Conservation (phyloP, 2,329 filamentous ascomycete species). For the Polytolypa hystricis region DNA sequence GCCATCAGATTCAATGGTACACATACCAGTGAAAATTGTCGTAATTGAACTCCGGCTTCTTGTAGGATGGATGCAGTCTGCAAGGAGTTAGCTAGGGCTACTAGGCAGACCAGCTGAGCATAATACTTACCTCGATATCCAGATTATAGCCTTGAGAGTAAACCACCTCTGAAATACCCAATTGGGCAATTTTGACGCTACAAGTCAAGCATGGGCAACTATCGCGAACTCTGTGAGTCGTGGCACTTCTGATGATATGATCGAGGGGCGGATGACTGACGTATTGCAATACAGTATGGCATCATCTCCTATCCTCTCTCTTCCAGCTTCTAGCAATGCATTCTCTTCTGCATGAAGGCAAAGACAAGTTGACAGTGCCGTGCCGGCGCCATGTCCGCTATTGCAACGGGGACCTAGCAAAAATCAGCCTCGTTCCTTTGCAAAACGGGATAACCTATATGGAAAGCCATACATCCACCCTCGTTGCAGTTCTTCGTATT, state of each 20-base stretch:
- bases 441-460: constrained; percentile 6
- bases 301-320: constrained; percentile 75
- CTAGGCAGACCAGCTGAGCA: background rate
- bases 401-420: constrained; percentile 60
- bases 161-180: constrained; percentile 90
- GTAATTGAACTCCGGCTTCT: constrained; percentile 69
- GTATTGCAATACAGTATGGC: constrained; percentile 88
- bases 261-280: no score
- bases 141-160: constrained; percentile 92
- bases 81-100: constrained; percentile 9
- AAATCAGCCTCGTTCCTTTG: background rate
- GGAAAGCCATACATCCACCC: constrained; percentile 74
- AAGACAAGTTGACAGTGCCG: constrained; percentile 72
- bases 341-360: constrained; percentile 99
- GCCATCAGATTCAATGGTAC: constrained; percentile 2
- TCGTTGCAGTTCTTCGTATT: constrained; percentile 83
- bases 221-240: no score
- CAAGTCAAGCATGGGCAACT: constrained; percentile 90
- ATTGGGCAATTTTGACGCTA: constrained; percentile 96
- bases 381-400: constrained; percentile 56
- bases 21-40: constrained; percentile 78
- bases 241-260: no score
- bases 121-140: constrained; percentile 53
- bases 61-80: constrained; percentile 68
- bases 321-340: constrained; percentile 82